Evolutionary conservation across 352 stramenopile genomes (phyloP).

Genomic region (Thalassiosira sp.): DNA sequence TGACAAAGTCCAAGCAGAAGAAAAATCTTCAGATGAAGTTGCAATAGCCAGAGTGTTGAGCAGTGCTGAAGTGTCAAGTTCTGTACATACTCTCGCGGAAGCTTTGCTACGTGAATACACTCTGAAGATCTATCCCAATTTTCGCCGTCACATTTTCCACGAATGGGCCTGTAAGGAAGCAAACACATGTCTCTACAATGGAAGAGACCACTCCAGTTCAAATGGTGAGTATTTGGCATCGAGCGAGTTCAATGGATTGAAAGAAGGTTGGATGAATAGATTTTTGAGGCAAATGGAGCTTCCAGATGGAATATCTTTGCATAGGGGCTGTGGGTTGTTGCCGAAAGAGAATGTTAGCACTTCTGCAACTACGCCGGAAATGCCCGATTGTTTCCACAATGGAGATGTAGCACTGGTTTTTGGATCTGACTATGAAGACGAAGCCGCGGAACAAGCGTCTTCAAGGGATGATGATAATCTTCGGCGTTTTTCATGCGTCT

Average conservation of each 20-base stretch:
- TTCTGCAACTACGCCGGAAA: neutral
- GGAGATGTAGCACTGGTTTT: conserved; percentile 78
- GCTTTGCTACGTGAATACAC: conserved; percentile 75
- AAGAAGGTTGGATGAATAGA: conserved; percentile 65
- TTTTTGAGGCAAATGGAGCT: conserved; percentile 71
- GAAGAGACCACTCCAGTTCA: neutral
- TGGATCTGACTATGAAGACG: conserved; percentile 45
- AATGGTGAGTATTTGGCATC: conserved; percentile 43
- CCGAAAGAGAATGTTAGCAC: neutral
- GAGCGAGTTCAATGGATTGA: conserved; percentile 30
- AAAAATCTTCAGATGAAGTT: conserved; percentile 16
- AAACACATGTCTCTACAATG: conserved; percentile 26
- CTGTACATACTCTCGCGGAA: conserved; percentile 54
- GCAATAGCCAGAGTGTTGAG: conserved; percentile 39
- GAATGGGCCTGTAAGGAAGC: conserved; percentile 75
- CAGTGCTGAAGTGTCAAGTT: conserved; percentile 37
- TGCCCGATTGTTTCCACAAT: conserved; percentile 37
- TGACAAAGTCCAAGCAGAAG: conserved; percentile 10
- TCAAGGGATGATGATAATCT: conserved; percentile 12
- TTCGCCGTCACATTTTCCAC: conserved; percentile 75
- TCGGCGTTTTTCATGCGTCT: conserved; percentile 39
- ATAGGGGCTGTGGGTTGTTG: conserved; percentile 28
- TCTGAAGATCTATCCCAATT: conserved; percentile 64
- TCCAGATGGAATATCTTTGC: conserved; percentile 71
- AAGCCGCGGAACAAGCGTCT: conserved; percentile 36